Evolutionary conservation across 1,284 basidiomycete genomes (phyloP).

Genomic region (Austropuccinia psidii): DNA sequence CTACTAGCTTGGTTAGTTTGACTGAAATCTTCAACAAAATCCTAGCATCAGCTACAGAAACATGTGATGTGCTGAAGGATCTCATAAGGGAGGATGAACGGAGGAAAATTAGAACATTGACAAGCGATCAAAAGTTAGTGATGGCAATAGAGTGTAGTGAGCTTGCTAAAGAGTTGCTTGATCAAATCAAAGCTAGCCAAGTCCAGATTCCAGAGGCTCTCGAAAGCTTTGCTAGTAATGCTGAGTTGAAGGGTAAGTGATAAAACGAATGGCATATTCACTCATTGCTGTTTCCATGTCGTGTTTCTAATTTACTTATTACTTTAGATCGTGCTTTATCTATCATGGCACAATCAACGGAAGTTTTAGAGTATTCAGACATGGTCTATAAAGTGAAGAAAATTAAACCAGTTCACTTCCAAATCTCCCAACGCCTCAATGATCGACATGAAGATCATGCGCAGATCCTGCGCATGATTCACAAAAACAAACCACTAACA

Average conservation of each 20-base stretch:
- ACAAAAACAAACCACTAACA: too few relatives aligned
- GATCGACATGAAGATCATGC: too few relatives aligned
- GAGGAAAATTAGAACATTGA: conserved; percentile 58
- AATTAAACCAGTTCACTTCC: background rate
- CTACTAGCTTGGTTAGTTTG: background rate
- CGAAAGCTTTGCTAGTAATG: background rate
- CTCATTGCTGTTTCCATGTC: too few relatives aligned
- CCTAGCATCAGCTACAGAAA: conserved; percentile 36
- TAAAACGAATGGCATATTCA: too few relatives aligned
- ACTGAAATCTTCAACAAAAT: conserved; percentile 2
- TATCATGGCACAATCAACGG: conserved; percentile 17
- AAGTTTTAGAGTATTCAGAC: background rate
- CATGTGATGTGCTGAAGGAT: conserved; percentile 49
- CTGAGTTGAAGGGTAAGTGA: background rate
- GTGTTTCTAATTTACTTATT: too few relatives aligned
- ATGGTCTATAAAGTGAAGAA: background rate
- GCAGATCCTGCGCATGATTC: too few relatives aligned
- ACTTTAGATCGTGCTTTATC: conserved; percentile 7
- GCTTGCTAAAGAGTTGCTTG: conserved; percentile 54
- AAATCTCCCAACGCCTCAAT: background rate
- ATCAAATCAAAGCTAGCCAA: conserved; percentile 43
- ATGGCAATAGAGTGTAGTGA: conserved; percentile 65
- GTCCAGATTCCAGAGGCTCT: conserved; percentile 43
- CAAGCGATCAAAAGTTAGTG: conserved; percentile 55
- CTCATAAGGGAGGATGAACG: conserved; percentile 48